Conservation (phyloP, 106 monocot genomes). For the Allium cepa region DNA sequence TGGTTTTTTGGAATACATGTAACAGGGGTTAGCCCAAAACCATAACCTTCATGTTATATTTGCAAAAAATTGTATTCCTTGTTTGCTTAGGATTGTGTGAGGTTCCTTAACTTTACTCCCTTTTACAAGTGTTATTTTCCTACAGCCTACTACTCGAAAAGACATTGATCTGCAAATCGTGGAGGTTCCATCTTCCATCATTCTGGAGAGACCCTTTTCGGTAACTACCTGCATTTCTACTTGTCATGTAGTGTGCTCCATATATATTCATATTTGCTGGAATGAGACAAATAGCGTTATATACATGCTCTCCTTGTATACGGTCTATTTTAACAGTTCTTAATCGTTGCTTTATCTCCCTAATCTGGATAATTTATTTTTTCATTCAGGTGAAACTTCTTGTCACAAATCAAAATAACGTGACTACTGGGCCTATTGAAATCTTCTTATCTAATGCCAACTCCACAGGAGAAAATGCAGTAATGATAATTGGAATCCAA, state of each 20-base stretch:
- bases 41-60: too few relatives aligned
- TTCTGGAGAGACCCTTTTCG: conserved; percentile 65
- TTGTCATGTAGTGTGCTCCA: background rate
- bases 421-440: conserved; percentile 73
- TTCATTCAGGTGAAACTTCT: conserved; percentile 48
- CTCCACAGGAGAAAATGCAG: conserved; percentile 46
- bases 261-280: background rate
- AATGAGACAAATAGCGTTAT: background rate
- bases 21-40: too few relatives aligned
- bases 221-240: conserved; percentile 27
- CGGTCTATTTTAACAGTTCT: background rate
- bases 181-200: conserved; percentile 56
- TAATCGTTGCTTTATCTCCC: background rate
- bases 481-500: conserved; percentile 76
- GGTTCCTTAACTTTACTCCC: too few relatives aligned
- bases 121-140: conserved; percentile 5
- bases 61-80: too few relatives aligned
- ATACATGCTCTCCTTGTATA: background rate
- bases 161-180: conserved; percentile 55
- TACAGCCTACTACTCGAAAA: conserved; percentile 54
- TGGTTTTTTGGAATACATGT: too few relatives aligned
- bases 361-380: background rate
- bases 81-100: too few relatives aligned
- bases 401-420: conserved; percentile 71
- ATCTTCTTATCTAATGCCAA: conserved; percentile 51